These are phyloP conservation scores for Boletus eberwhitei DNA, from an alignment of 768 basidiomycete genomes.

Conservation along the genomic window DNA sequence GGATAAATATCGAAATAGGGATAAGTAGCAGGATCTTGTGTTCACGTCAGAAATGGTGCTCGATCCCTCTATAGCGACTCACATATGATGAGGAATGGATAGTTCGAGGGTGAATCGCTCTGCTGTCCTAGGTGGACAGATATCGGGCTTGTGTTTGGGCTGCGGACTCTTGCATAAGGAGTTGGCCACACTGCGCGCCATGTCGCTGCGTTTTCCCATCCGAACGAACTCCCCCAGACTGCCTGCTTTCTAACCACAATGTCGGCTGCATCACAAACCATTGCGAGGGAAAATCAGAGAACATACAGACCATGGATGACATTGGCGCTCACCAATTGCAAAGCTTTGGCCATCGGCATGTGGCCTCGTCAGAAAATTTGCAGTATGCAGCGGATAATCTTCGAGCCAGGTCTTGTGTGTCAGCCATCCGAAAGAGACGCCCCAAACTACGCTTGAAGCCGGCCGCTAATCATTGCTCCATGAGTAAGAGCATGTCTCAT, in stretches of 20 bases:
- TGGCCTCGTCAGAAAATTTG: neutral
- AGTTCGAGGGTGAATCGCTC: constrained; percentile 9
- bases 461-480: constrained; percentile 1
- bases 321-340: constrained; percentile 1
- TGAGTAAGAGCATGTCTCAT: neutral
- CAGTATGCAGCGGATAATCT: constrained; percentile 17
- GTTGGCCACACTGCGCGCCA: constrained; percentile 22
- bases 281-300: constrained; percentile 40
- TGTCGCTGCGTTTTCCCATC: constrained; percentile 14
- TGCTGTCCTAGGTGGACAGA: constrained; percentile 2
- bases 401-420: constrained; percentile 16
- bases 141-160: neutral
- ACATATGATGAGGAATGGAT: constrained; percentile 30
- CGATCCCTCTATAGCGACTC: constrained; percentile 6
- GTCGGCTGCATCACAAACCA: constrained; percentile 46
- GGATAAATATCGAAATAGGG: constrained; percentile 43
- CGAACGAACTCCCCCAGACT: constrained; percentile 32
- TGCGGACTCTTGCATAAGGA: neutral
- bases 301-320: neutral
- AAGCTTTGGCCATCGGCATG: neutral
- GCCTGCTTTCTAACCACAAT: constrained; percentile 41
- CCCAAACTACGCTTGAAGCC: constrained; percentile 8
- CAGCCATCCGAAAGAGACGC: constrained; percentile 20
- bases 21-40: constrained; percentile 39
- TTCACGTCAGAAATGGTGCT: constrained; percentile 16